Conservation (phyloP, 176 grass and related monocot species). For the Puccinellia tenuiflora region DNA sequence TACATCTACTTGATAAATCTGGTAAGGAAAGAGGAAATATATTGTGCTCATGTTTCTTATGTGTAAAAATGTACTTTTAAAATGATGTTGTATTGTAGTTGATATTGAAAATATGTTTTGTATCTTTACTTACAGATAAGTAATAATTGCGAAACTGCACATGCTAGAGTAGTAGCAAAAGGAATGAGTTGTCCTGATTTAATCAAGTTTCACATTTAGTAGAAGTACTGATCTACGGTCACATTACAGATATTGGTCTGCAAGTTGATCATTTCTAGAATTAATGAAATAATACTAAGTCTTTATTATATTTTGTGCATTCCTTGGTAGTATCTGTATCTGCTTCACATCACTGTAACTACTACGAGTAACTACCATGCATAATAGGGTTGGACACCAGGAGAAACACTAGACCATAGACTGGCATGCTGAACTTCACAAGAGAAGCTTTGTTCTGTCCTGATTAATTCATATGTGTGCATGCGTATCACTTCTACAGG, state of each 20-base stretch:
- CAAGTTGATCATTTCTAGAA: neutral
- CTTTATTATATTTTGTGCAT: constrained; percentile 1
- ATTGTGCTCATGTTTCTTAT: neutral
- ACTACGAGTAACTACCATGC: neutral
- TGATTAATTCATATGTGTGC: neutral
- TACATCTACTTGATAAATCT: neutral
- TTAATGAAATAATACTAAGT: neutral
- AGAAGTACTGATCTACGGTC: neutral
- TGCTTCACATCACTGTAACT: neutral
- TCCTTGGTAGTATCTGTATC: neutral
- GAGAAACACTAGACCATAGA: neutral
- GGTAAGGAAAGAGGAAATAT: neutral
- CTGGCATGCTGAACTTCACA: neutral
- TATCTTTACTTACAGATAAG: neutral
- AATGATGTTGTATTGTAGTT: neutral
- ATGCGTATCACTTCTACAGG: neutral
- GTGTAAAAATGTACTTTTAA: neutral
- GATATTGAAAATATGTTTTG: neutral
- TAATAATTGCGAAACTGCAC: neutral
- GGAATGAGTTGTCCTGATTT: neutral
- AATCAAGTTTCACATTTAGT: neutral
- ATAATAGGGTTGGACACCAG: neutral
- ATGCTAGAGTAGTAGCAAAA: neutral
- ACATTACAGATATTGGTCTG: neutral
- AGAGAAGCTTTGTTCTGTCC: neutral